These are phyloP conservation scores for Nakazawaea ambrosiae DNA, from an alignment of 805 yeast genomes.

Conservation along the genomic window DNA sequence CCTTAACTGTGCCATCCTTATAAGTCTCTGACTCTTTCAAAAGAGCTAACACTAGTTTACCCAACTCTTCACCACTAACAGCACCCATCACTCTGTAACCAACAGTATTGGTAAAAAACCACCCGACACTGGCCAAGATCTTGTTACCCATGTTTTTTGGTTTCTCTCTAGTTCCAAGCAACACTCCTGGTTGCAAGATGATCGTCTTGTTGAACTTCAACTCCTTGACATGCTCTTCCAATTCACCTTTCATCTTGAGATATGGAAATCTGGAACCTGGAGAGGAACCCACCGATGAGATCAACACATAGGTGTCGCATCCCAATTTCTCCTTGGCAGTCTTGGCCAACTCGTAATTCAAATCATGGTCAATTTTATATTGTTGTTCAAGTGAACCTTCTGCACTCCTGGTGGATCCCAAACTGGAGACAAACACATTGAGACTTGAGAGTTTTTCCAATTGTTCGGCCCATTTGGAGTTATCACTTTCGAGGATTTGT, in stretches of 20 bases:
- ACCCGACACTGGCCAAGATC: slow-evolving; percentile 25
- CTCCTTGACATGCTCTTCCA: slow-evolving; percentile 61
- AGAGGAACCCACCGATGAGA: slow-evolving; percentile 63
- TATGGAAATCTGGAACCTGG: slow-evolving; percentile 54
- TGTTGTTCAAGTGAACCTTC: slow-evolving; percentile 75
- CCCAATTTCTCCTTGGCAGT: slow-evolving; percentile 64
- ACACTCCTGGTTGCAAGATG: slow-evolving; percentile 70
- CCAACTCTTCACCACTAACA: slow-evolving; percentile 61
- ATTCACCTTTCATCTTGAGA: slow-evolving; percentile 61
- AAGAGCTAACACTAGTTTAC: slow-evolving; percentile 39
- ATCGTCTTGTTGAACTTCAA: slow-evolving; percentile 66
- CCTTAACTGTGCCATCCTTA: slow-evolving; percentile 10
- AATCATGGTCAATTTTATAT: slow-evolving; percentile 65
- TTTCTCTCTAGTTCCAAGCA: slow-evolving; percentile 55
- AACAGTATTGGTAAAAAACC: slow-evolving; percentile 25
- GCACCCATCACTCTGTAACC: slow-evolving; percentile 32
- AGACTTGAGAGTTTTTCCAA: slow-evolving; percentile 25
- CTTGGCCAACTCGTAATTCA: slow-evolving; percentile 60
- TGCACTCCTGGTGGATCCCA: slow-evolving; percentile 68
- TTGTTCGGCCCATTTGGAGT: slow-evolving; percentile 41
- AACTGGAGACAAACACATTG: slow-evolving; percentile 49
- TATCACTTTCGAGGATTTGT: slow-evolving; percentile 32
- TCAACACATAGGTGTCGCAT: slow-evolving; percentile 56
- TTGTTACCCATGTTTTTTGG: slow-evolving; percentile 31
- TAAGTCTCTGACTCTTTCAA: slow-evolving; percentile 2